These are phyloP conservation scores for Stevia rebaudiana DNA, from an alignment of 140 eudicot genomes.

Conservation along the genomic window DNA sequence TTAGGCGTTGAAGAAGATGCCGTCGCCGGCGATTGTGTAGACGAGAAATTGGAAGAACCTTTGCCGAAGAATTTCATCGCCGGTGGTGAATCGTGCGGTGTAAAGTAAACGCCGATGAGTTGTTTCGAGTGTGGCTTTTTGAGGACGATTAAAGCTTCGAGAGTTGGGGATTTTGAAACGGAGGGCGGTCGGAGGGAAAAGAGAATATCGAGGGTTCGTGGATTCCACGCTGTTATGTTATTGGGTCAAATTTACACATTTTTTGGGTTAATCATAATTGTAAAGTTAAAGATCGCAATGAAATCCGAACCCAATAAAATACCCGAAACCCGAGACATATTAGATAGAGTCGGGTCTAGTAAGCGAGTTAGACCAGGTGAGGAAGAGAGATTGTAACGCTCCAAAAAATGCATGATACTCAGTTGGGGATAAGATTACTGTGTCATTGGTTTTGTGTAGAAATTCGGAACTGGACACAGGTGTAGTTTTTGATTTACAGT, in stretches of 20 bases:
- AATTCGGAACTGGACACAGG: too few species aligned
- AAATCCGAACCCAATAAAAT: too few species aligned
- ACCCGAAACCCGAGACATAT: too few species aligned
- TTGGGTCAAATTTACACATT: neutral
- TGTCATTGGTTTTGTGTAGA: too few species aligned
- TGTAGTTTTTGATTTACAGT: too few species aligned
- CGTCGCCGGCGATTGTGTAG: constrained; percentile 40
- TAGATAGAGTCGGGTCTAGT: too few species aligned
- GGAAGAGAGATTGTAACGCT: too few species aligned
- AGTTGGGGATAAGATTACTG: too few species aligned
- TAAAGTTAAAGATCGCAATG: too few species aligned
- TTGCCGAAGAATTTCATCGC: constrained; percentile 35
- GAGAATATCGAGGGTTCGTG: constrained; percentile 14
- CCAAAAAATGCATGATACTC: too few species aligned
- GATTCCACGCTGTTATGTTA: constrained; percentile 13
- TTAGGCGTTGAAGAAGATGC: constrained; percentile 30
- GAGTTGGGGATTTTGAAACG: constrained; percentile 26
- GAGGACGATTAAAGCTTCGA: constrained; percentile 5
- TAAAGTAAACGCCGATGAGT: neutral
- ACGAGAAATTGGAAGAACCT: constrained; percentile 35
- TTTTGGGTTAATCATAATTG: too few species aligned
- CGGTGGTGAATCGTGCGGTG: constrained; percentile 7
- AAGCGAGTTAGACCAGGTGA: too few species aligned
- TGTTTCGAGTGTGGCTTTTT: constrained; percentile 1
- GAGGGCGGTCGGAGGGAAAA: constrained; percentile 44